These are phyloP conservation scores for Termitomyces eurrhizus DNA, from an alignment of 768 basidiomycete species.

Conservation along the genomic window DNA sequence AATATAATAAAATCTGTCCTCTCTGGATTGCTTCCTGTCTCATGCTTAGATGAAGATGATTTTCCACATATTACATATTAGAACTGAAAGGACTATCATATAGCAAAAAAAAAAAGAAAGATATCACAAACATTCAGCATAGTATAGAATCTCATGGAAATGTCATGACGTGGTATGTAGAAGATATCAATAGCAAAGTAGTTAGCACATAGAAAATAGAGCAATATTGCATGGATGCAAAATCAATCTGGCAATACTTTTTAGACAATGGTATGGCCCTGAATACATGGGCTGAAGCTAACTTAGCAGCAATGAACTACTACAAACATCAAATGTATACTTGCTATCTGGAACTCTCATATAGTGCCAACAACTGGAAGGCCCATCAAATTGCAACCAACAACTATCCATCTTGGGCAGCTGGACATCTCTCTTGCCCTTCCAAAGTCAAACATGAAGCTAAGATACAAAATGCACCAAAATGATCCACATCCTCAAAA, in stretches of 20 bases:
- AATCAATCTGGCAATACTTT: not conserved
- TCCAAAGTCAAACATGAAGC: not conserved
- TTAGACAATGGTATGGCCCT: not conserved
- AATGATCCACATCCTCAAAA: not conserved
- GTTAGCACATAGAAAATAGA: not conserved
- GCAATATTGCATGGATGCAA: not conserved
- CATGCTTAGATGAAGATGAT: not conserved
- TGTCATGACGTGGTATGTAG: conserved; percentile 5
- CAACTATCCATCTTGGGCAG: conserved; percentile 4
- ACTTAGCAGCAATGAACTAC: conserved; percentile 5
- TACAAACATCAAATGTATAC: conserved; percentile 8
- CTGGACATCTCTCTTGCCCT: not conserved
- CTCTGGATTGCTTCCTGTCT: not conserved
- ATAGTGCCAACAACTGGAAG: conserved; percentile 12
- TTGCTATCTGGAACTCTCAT: conserved; percentile 2
- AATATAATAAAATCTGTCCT: not conserved
- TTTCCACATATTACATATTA: not conserved
- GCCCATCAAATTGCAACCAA: conserved; percentile 3
- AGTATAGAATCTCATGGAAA: not conserved
- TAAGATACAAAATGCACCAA: not conserved
- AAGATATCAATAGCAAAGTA: not conserved
- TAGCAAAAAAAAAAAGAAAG: conserved; percentile 1
- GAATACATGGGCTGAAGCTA: not conserved
- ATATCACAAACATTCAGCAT: not conserved
- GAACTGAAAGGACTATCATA: not conserved